These are phyloP conservation scores for Parascedosporium putredinis DNA, from an alignment of 2,329 filamentous ascomycete species.

Conservation along the genomic window DNA sequence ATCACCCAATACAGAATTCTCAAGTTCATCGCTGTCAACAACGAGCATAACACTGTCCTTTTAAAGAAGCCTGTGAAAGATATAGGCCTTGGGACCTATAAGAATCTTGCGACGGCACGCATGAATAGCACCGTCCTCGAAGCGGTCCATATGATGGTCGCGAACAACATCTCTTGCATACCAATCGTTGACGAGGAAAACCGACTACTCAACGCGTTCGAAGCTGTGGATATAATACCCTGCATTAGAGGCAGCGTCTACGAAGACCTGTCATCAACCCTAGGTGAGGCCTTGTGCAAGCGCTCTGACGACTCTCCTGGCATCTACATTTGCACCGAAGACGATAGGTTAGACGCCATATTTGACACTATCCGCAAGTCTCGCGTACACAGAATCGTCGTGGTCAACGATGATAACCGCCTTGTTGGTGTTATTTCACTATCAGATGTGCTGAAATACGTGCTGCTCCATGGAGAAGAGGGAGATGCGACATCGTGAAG, in stretches of 20 bases:
- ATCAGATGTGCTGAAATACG: slow-evolving; percentile 93
- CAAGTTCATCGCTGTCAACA: slow-evolving; percentile 96
- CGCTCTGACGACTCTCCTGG: slow-evolving; percentile 86
- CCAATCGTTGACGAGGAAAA: slow-evolving; percentile 76
- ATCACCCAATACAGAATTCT: slow-evolving; percentile 97
- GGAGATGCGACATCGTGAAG: slow-evolving; percentile 7
- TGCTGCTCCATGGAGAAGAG: slow-evolving; percentile 69
- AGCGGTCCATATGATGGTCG: slow-evolving; percentile 86
- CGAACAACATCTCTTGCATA: slow-evolving; percentile 86
- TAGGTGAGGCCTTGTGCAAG: slow-evolving; percentile 82
- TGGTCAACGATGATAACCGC: slow-evolving; percentile 81
- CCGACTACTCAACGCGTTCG: slow-evolving; percentile 86
- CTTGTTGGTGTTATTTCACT: slow-evolving; percentile 85
- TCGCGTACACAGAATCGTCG: slow-evolving; percentile 81
- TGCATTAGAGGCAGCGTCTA: slow-evolving; percentile 90
- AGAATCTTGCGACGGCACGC: slow-evolving; percentile 65
- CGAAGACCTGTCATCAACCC: slow-evolving; percentile 75
- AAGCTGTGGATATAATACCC: slow-evolving; percentile 93
- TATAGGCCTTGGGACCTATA: slow-evolving; percentile 76
- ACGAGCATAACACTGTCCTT: slow-evolving; percentile 71
- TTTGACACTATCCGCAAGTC: slow-evolving; percentile 96
- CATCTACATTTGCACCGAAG: slow-evolving; percentile 89
- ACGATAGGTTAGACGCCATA: slow-evolving; percentile 87
- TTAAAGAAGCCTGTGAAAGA: slow-evolving; percentile 81
- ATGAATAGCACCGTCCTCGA: slow-evolving; percentile 92